Base-by-base conservation (phyloP, 192 early-diverging fungal species). In the Gonapodya prolifera region DNA sequence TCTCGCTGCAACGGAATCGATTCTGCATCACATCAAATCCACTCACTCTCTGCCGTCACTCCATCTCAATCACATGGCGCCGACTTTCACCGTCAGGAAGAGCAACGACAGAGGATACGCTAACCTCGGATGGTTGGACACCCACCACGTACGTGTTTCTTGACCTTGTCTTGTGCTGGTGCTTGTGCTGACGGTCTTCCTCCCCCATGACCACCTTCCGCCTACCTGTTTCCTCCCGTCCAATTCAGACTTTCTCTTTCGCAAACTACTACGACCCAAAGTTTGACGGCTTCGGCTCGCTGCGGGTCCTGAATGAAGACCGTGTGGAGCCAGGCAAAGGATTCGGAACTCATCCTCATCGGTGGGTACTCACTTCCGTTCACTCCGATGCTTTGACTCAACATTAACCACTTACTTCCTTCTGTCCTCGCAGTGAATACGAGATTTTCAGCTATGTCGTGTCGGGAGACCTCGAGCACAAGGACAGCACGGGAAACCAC, bases 221-320 rank as follows among this genome's bases (percentile, higher is more conserved):
- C 8, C 23, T 61, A 23, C 45, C 23, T 61, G 8, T 61, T 8
- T 61, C 23, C 45, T 8, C 8, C 23, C 23, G 45, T 61, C 45
- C 8, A 8, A 23, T 61, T 61, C 45, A 61, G 45, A 85, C 84
- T 70, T 85, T 85, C 76, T 83, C 79, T 31, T 85, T 85, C 34
- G 84, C 84, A 0, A 30, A 70, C 77, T 85, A 85, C 79, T 85
- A 77, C 77, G 84, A 85, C 76, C 17, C 29, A 17, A n/a, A 78
- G n/a, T 83, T 34, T 76, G 16, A 69, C 34, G 35, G 61, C 17
- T 85, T 85, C 45, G 84, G 84, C 0, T 1, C 45, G 2, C 74
- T 86, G 28, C 76, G 82, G 16, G 84, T 85, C 23, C 77, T 85
- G 23, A 85, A 85, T 79, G 84, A 85, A 74, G 84, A 85, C 79